Evolutionary conservation across 2,329 filamentous ascomycete genomes (phyloP).

Genomic region (Colletotrichum sp.): DNA sequence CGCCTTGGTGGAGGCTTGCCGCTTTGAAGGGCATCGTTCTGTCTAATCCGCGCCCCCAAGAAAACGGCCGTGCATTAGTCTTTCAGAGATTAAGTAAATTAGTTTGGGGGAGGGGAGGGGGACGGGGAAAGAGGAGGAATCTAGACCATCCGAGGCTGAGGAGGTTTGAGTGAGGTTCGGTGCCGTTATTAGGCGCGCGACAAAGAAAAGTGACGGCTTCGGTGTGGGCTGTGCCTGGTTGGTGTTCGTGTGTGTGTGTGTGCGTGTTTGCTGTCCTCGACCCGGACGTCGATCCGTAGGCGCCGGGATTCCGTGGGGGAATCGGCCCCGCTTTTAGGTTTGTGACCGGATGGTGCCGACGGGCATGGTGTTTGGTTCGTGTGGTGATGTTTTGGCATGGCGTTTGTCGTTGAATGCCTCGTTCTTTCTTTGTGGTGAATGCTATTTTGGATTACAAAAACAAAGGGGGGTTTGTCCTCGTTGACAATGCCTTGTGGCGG

Average conservation of each 20-base stretch:
- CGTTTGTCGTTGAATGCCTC: background rate
- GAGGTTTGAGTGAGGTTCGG: background rate
- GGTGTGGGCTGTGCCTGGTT: background rate
- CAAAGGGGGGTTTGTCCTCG: background rate
- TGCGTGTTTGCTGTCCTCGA: background rate
- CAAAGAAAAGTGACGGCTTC: background rate
- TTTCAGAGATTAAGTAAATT: background rate
- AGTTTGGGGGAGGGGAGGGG: background rate
- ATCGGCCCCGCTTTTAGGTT: background rate
- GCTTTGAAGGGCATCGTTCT: background rate
- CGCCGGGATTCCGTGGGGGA: background rate
- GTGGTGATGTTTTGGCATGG: background rate
- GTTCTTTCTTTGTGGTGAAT: background rate
- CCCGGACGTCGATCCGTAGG: background rate
- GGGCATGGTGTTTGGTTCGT: background rate
- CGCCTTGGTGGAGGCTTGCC: background rate
- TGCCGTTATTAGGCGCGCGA: background rate
- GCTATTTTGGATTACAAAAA: background rate
- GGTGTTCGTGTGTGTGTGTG: background rate
- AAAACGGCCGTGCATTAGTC: background rate
- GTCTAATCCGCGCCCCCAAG: background rate
- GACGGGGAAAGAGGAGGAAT: background rate
- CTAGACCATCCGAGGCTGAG: background rate
- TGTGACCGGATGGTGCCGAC: background rate
- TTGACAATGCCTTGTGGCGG: background rate